Base-by-base conservation (phyloP, 768 basidiomycete genomes). In the Lactifluus subvellereus region DNA sequence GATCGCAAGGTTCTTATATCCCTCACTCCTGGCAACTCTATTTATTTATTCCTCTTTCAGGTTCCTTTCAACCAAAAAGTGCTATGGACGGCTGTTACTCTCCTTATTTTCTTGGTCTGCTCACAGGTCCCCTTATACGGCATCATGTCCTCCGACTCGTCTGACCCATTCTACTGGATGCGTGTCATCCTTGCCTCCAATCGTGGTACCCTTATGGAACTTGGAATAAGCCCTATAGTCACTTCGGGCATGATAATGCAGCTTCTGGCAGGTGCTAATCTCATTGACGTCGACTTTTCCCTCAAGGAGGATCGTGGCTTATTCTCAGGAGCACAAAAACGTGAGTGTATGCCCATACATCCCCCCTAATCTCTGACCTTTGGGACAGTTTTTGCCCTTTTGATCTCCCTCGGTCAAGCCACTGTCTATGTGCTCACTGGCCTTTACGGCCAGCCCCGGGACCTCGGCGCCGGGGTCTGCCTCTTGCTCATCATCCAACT, bases 181-280 rank as follows among this genome's bases (percentile, higher is more conserved):
- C 91, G 96, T 77, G 96, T 96, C 79, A 98, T 99, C 77, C 85
- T 99, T 64, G 96, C 97, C 27, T 97, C 94, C 7, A 98, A 98
- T 79, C 85, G 96, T 64, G 97, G 97, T 67, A 98, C 97, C 1
- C 87, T 98, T 65, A 99, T 99, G 97, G 97, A 99, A 77, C 86
- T 99, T 65, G 96, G 97, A 64, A 98, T 98, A 70, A 95, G 87
- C 33, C 97, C 97, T 45, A 97, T 98, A 72, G 85, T 98, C 74
- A 99, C 97, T 10, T 91, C 89, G 56, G 97, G 97, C 71, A 98
- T 98, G 96, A 99, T 98, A 76, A 98, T 99, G 92, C 97, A 99
- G 77, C 87, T 99, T 49, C 82, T 99, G 65, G 94, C 96, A 18
- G 97, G 97, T 60, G 96, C 97, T 45, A 98, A 94, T 75, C 80